These are phyloP conservation scores for Pseudopyrenochaeta lycopersici DNA, from an alignment of 2,329 filamentous ascomycete genomes.

Conservation along the genomic window DNA sequence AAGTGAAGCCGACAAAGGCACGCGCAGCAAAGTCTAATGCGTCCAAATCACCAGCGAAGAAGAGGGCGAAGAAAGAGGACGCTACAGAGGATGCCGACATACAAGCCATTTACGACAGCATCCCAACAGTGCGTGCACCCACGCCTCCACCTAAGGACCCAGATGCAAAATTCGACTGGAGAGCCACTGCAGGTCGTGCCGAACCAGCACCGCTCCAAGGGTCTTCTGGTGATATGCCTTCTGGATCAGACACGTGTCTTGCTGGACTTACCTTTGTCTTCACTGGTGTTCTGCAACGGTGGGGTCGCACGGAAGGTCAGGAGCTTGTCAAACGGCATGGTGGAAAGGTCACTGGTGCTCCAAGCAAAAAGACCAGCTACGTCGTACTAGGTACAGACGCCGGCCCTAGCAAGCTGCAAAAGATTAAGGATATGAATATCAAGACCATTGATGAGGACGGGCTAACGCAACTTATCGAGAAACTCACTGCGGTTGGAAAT, in stretches of 20 bases:
- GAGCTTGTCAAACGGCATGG: slow-evolving; percentile 91
- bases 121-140: slow-evolving; percentile 83
- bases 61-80: slow-evolving; percentile 71
- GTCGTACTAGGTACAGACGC: slow-evolving; percentile 92
- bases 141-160: slow-evolving; percentile 79
- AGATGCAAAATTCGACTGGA: slow-evolving; percentile 81
- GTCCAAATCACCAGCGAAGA: slow-evolving; percentile 63
- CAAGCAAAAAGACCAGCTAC: slow-evolving; percentile 93
- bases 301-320: slow-evolving; percentile 86
- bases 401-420: slow-evolving; percentile 89
- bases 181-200: slow-evolving; percentile 64
- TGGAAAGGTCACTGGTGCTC: slow-evolving; percentile 84
- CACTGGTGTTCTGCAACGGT: slow-evolving; percentile 82
- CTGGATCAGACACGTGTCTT: slow-evolving; percentile 87
- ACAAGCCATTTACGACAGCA: slow-evolving; percentile 86
- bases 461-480: slow-evolving; percentile 83
- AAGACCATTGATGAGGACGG: slow-evolving; percentile 96
- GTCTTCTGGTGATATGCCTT: slow-evolving; percentile 73
- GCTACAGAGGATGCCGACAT: slow-evolving; percentile 74
- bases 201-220: slow-evolving; percentile 70
- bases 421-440: slow-evolving; percentile 79
- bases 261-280: slow-evolving; percentile 93
- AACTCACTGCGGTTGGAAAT: slow-evolving; percentile 79
- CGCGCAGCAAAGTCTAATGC: slow-evolving; percentile 45
- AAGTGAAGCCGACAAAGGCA: slow-evolving; percentile 67